Evolutionary conservation across 1,284 basidiomycete species (phyloP), one percentile per base, ranked within the genome.

Genomic region (Polyporus tsugae): DNA sequence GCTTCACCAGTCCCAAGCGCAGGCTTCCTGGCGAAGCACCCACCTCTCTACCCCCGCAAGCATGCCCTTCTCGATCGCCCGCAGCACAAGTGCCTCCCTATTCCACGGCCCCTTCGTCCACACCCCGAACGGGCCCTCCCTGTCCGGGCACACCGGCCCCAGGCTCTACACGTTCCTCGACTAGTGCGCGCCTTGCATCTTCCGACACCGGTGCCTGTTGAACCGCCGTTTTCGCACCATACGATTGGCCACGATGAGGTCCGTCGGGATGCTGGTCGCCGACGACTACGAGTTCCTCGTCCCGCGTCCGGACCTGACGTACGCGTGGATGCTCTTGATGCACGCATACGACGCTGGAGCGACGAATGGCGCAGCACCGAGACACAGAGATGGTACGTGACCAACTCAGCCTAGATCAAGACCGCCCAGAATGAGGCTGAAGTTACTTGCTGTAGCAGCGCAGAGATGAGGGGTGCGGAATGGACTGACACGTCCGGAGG

Each of bases 211-310:
- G 13, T 3, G 10, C 33, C 13, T 29, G 46, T 46, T 15, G n/a
- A n/a, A 44, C 62, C 25, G 64, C 71, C 70, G 6, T 33, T 60
- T 60, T 4, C 76, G 78, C 7, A 75, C 70, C 83, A 94, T 89
- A 55, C 95, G 90, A 72, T 93, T 92, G 5, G 95, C 93, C 76
- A 98, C 84, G 57, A 98, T 88, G 22, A 97, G 83, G 79, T 99
- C 97, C 0, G 97, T 99, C 76, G 97, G 94, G 52, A 97, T n/a
- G 82, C 13, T 97, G 86, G 81, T 99, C 97, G 0, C 97, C 97
- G 11, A 99, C 89, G 22, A 98, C 81, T 67, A 98, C 81, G 41
- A 98, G 84, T 68, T 88, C 87, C 58, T 87, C 83, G 73, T 89
- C 87, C 15, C 77, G 77, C 61, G 92, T 77, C 0, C 90, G 88